Percentiles rank a stretch among this genome's conserved stretches.
These are phyloP conservation scores for Magnolia sinica DNA, from an alignment of 164 flowering plant genomes.

Conservation along the genomic window DNA sequence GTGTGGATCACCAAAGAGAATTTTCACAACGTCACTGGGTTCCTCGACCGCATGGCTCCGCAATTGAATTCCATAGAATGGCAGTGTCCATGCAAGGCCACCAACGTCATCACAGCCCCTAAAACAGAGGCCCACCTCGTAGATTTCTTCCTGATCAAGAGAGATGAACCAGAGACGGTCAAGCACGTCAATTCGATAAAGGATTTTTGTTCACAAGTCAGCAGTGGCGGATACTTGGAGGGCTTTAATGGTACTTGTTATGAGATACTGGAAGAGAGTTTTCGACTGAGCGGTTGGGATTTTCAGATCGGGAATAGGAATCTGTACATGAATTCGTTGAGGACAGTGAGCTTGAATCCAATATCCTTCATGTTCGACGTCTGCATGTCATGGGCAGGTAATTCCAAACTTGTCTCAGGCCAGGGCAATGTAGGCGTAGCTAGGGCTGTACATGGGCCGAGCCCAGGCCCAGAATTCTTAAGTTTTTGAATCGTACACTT, in stretches of 20 bases:
- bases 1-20: slow-evolving; percentile 10
- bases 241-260: slow-evolving; percentile 8
- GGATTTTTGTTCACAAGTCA: slow-evolving; percentile 5
- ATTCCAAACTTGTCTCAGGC: background rate
- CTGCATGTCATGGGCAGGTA: slow-evolving; percentile 13
- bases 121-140: background rate
- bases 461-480: no score
- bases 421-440: no score
- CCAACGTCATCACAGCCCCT: background rate
- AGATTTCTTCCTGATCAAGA: slow-evolving; percentile 9
- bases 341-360: slow-evolving; percentile 6
- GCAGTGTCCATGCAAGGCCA: slow-evolving; percentile 16
- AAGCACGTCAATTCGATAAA: slow-evolving; percentile 8
- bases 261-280: slow-evolving; percentile 3
- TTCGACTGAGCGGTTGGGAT: slow-evolving; percentile 9
- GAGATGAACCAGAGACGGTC: background rate
- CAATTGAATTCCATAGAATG: slow-evolving; percentile 10
- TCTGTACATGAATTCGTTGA: slow-evolving; percentile 4
- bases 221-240: background rate
- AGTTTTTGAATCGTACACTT: no score
- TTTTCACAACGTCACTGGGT: background rate
- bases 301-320: background rate
- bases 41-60: slow-evolving; percentile 7
- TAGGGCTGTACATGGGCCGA: no score
- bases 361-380: slow-evolving; percentile 13